These are phyloP conservation scores for Solioccasus polychromus DNA, from an alignment of 768 basidiomycete genomes.

Conservation along the genomic window DNA sequence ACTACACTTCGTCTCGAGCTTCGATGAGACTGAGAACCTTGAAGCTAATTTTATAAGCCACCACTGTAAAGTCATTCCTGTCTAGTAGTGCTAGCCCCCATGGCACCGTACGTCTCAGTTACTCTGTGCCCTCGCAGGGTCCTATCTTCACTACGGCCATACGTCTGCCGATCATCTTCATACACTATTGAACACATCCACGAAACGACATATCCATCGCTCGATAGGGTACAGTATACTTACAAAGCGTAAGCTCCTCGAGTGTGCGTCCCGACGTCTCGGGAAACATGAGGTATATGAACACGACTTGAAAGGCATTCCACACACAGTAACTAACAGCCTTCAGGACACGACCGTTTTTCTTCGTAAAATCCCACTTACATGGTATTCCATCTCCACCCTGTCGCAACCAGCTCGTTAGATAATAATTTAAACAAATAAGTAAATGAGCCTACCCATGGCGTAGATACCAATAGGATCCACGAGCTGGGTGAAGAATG, in stretches of 20 bases:
- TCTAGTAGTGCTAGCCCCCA: too few species aligned
- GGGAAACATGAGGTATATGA: constrained; percentile 13
- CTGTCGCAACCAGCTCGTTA: neutral
- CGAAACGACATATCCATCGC: too few species aligned
- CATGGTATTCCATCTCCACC: constrained; percentile 11
- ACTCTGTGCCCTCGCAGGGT: too few species aligned
- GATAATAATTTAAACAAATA: neutral
- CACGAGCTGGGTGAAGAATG: constrained; percentile 1
- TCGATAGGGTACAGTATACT: constrained; percentile 11
- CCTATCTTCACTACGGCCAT: too few species aligned
- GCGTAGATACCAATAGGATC: constrained; percentile 5
- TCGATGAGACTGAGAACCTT: too few species aligned
- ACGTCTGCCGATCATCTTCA: too few species aligned
- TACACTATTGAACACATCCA: too few species aligned
- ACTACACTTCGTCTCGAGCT: too few species aligned
- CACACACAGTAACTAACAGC: constrained; percentile 7
- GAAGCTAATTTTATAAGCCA: too few species aligned
- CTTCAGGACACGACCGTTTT: neutral
- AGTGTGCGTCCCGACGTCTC: constrained; percentile 14
- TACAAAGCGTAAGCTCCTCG: constrained; percentile 10
- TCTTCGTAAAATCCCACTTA: neutral
- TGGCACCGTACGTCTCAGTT: too few species aligned
- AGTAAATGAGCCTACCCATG: neutral
- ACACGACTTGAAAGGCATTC: constrained; percentile 11
- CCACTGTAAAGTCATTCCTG: too few species aligned